Base-by-base conservation (phyloP, 805 yeast species). In the Zygosaccharomyces bisporus region DNA sequence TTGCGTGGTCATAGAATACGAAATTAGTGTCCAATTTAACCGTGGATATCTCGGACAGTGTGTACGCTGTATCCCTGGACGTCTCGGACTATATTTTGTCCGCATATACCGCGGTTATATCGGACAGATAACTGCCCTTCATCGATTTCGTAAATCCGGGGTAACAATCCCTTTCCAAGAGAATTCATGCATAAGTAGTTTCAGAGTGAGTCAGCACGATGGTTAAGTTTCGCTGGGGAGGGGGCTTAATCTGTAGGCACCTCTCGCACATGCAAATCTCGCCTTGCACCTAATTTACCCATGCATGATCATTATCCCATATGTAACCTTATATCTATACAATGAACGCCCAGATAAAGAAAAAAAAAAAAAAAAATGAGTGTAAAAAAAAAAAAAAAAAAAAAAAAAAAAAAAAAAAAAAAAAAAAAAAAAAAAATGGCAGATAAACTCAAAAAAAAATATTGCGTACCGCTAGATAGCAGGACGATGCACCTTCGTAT, bases 1-100 rank as follows among this genome's bases (percentile, higher is more conserved):
- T 30, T 44, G 47, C 47, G 47, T 44, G 47, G 47, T 44, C 47
- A 44, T 23, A 34, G 18, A 7, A 23, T 21, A 44, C 47, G 47
- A 36, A 13, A 9, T 1, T 8, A 8, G 9, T 18, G 39, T 35
- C 39, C 39, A 27, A 9, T 10, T n/a, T n/a, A 8, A 19, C 37
- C 37, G 10, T 16, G 37, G 9, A 19, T 18, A 21, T 18, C 6
- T 16, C 25, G 37, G 37, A 34, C 37, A 34, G 16, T 9, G 9
- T 18, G 39, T 35, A 24, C 39, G 27, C 6, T 10, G 9, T n/a
- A 8, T 19, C 37, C 37, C 12, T 16, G 37, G 9, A 19, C 9
- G 9, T 18, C 6, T 16, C 25, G 37, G 37, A 34, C 37, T 17
- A 17, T 9, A n/a, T n/a, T 10, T 1, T 23, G 39, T 35, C 31